A percentile compares a stretch with the other conserved stretches of the same genome.
phyloP scores from a whole-genome alignment of 257 asterid genomes.

The Coffea canephora region DNA sequence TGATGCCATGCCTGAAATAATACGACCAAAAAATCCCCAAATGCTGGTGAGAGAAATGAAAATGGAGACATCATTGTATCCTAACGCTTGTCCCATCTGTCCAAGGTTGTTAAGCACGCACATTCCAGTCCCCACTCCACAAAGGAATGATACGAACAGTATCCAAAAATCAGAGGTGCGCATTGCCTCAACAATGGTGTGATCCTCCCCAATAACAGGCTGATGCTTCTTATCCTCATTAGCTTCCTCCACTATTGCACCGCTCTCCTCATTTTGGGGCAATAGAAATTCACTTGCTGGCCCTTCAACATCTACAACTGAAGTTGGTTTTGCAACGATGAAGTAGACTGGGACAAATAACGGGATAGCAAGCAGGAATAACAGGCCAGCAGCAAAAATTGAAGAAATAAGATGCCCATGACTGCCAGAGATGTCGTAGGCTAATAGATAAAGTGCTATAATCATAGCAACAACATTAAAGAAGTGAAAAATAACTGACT shows the following conservation, averaged over 20 bases:
- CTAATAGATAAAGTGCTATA: conserved; percentile 24
- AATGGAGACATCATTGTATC: conserved; percentile 24
- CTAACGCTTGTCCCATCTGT: conserved; percentile 27
- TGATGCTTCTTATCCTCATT: background rate
- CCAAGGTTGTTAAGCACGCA: conserved; percentile 26
- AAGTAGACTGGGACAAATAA: conserved; percentile 12
- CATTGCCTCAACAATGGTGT: conserved; percentile 16
- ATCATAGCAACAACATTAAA: conserved; percentile 20
- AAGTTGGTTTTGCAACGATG: background rate
- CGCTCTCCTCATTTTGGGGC: background rate
- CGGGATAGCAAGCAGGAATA: conserved; percentile 17
- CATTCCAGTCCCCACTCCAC: conserved; percentile 29
- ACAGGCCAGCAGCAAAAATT: conserved; percentile 15
- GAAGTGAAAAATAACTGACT: conserved; percentile 15
- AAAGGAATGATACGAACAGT: conserved; percentile 22
- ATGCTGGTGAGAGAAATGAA: conserved; percentile 28
- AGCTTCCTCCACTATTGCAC: background rate
- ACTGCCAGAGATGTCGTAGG: conserved; percentile 18
- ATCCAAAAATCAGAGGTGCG: conserved; percentile 19
- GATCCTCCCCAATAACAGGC: conserved; percentile 24
- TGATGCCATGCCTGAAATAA: conserved; percentile 24
- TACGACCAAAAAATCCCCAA: conserved; percentile 28
- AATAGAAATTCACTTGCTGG: conserved; percentile 10
- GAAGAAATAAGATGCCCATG: conserved; percentile 10
- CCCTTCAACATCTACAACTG: conserved; percentile 17